phyloP scores from a whole-genome alignment of 1,284 basidiomycete species.

The Leccinum colubrinum region DNA sequence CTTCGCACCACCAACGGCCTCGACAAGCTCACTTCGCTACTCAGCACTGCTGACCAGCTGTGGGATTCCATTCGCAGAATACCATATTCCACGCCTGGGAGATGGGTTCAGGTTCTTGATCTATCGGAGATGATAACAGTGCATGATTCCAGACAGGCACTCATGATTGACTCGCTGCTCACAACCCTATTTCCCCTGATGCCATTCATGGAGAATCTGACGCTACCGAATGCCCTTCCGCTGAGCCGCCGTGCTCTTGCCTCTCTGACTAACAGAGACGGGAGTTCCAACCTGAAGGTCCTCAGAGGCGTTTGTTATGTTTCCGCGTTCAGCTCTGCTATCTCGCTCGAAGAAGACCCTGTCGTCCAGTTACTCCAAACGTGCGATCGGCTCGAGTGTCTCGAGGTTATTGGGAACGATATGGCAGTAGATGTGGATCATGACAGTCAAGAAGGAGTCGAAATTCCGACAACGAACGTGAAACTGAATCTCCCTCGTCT shows the following conservation, averaged over 20 bases:
- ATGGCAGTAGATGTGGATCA: constrained; percentile 47
- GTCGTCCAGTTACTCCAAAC: constrained; percentile 54
- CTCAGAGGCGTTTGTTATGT: constrained; percentile 50
- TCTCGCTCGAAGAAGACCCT: constrained; percentile 42
- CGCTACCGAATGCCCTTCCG: constrained; percentile 58
- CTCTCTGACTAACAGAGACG: constrained; percentile 55
- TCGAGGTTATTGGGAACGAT: constrained; percentile 64
- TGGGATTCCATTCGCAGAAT: constrained; percentile 87
- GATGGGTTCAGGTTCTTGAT: constrained; percentile 77
- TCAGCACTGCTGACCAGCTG: constrained; percentile 64
- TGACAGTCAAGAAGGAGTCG: constrained; percentile 19
- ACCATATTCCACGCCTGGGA: constrained; percentile 78
- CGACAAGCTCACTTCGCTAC: constrained; percentile 51
- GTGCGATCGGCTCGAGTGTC: constrained; percentile 61
- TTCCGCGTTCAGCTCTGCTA: constrained; percentile 30
- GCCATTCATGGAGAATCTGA: constrained; percentile 63
- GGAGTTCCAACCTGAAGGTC: constrained; percentile 49
- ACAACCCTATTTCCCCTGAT: constrained; percentile 64
- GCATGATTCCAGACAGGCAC: constrained; percentile 43
- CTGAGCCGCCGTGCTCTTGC: constrained; percentile 59
- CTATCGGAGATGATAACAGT: constrained; percentile 52
- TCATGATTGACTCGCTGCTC: constrained; percentile 58
- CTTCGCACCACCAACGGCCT: constrained; percentile 49
- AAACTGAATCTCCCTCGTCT: constrained; percentile 55
- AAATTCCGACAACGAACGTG: constrained; percentile 18